These are phyloP conservation scores for Sphaerobolus stellatus DNA, from an alignment of 1,284 basidiomycete species.

Conservation along the genomic window DNA sequence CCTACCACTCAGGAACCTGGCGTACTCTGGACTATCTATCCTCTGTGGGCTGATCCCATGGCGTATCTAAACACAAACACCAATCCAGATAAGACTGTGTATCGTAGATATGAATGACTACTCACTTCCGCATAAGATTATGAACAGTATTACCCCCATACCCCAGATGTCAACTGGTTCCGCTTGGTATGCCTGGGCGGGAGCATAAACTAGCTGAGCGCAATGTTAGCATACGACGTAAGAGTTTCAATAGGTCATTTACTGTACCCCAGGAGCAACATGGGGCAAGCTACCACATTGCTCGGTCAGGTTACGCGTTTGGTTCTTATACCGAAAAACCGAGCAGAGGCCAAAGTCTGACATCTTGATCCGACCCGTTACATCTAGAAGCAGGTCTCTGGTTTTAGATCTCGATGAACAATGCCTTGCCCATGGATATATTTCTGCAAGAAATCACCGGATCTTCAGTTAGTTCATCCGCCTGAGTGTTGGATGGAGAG, in stretches of 20 bases:
- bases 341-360: constrained; percentile 95
- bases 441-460: constrained; percentile 43
- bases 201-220: constrained; percentile 42
- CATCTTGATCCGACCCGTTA: constrained; percentile 81
- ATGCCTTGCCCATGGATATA: constrained; percentile 91
- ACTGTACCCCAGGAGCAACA: constrained; percentile 84
- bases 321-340: constrained; percentile 87
- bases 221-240: constrained; percentile 8
- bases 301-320: constrained; percentile 68
- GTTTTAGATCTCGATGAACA: constrained; percentile 95
- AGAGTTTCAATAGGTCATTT: neutral
- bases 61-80: constrained; percentile 68
- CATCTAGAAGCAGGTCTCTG: constrained; percentile 86
- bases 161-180: constrained; percentile 97
- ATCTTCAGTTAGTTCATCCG: neutral
- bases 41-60: constrained; percentile 93
- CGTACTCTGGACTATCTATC: constrained; percentile 74
- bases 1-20: constrained; percentile 71
- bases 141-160: constrained; percentile 93
- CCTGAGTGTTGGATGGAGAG: too few relatives aligned
- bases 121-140: constrained; percentile 89
- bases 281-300: constrained; percentile 94
- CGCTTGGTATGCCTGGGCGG: constrained; percentile 71
- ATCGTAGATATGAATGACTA: constrained; percentile 17
- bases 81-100: neutral